These are phyloP conservation scores for Wickerhamia fluorescens DNA, from an alignment of 805 yeast genomes.

Conservation along the genomic window DNA sequence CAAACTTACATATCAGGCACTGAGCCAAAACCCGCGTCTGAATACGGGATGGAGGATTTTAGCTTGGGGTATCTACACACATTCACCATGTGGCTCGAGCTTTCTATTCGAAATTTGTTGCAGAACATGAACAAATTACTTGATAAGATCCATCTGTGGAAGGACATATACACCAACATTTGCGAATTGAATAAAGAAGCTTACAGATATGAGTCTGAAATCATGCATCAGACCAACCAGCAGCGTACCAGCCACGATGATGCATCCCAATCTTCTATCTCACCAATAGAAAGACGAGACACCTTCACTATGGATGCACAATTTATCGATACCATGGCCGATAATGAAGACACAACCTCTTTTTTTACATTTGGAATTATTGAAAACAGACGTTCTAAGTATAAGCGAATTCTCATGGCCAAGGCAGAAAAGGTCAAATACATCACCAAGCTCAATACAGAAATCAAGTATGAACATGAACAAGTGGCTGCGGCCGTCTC, in stretches of 20 bases:
- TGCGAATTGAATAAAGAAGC: constrained; percentile 21
- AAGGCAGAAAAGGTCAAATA: constrained; percentile 36
- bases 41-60: not conserved
- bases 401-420: constrained; percentile 35
- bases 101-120: constrained; percentile 16
- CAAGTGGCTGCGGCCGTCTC: constrained; percentile 55
- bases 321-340: not conserved
- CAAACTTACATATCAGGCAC: too few species aligned
- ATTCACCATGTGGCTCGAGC: constrained; percentile 18
- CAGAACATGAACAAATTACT: constrained; percentile 15
- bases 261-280: too few species aligned
- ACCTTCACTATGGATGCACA: not conserved
- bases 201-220: too few species aligned
- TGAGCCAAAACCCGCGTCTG: not conserved
- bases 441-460: constrained; percentile 37
- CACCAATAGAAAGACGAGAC: too few species aligned
- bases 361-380: constrained; percentile 34
- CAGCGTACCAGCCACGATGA: too few species aligned
- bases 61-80: constrained; percentile 3
- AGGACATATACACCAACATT: constrained; percentile 19
- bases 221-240: too few species aligned
- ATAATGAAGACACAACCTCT: constrained; percentile 8
- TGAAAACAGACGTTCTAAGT: constrained; percentile 46
- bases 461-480: constrained; percentile 53
- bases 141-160: constrained; percentile 25